A percentile compares a stretch with the other conserved stretches of the same genome.
These are phyloP conservation scores for Fusarium marasasianum DNA, from an alignment of 2,329 filamentous ascomycete genomes.

Conservation along the genomic window DNA sequence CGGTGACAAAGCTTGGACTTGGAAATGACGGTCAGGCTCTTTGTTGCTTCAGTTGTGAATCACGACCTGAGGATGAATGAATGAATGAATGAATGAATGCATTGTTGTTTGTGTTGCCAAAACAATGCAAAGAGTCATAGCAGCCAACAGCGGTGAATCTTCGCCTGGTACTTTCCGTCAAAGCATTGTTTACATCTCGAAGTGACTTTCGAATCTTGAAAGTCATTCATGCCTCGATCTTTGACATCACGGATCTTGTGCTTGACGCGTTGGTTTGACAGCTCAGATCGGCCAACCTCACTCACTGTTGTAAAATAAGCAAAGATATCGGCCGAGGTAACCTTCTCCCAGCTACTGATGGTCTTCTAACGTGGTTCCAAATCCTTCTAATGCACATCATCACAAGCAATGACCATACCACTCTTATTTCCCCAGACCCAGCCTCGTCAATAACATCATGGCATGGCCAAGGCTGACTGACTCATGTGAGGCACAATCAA, in stretches of 20 bases:
- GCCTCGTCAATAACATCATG: constrained; percentile 1
- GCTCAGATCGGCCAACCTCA: neutral
- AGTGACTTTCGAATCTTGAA: neutral
- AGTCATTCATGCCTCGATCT: neutral
- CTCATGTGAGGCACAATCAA: neutral
- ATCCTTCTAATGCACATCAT: constrained; percentile 32
- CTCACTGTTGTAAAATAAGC: neutral
- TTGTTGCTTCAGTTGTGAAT: neutral
- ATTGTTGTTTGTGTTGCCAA: neutral
- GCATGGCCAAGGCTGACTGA: neutral
- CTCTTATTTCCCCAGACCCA: constrained; percentile 24
- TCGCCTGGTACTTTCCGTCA: neutral
- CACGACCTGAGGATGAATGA: neutral
- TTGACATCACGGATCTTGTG: neutral
- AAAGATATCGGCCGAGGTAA: neutral
- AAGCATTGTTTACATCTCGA: neutral
- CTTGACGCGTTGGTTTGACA: neutral
- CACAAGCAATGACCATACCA: constrained; percentile 10
- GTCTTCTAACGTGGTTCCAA: constrained; percentile 24
- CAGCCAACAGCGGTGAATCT: neutral
- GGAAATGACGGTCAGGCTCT: constrained; percentile 3
- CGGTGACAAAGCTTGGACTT: constrained; percentile 9
- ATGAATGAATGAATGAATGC: neutral
- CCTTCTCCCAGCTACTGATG: neutral
- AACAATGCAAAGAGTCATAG: constrained; percentile 1